These are phyloP conservation scores for Phytophthora hybrid DNA, from an alignment of 352 stramenopile genomes.

Conservation along the genomic window DNA sequence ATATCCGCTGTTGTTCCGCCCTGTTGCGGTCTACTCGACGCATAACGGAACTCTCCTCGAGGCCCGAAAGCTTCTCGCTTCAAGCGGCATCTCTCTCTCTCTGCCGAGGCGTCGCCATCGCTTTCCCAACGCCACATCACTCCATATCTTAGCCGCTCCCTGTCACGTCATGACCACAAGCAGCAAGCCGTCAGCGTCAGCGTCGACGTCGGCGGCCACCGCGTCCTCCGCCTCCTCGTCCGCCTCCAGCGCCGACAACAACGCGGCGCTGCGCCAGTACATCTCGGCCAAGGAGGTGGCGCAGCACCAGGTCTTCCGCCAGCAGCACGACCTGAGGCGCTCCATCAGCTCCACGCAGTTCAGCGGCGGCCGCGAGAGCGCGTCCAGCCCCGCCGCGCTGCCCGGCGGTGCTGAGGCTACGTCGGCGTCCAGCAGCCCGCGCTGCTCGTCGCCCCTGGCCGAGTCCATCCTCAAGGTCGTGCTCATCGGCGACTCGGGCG, in stretches of 20 bases:
- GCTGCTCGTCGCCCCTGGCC: slow-evolving; percentile 43
- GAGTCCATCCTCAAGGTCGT: slow-evolving; percentile 89
- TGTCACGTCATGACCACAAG: slow-evolving; percentile 43
- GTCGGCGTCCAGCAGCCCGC: slow-evolving; percentile 61
- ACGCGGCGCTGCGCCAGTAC: slow-evolving; percentile 52
- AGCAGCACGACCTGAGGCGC: slow-evolving; percentile 46
- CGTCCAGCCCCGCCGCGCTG: not conserved
- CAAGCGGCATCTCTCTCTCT: slow-evolving; percentile 27
- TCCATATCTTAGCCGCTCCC: slow-evolving; percentile 17
- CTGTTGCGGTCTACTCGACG: slow-evolving; percentile 4
- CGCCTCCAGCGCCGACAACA: slow-evolving; percentile 8
- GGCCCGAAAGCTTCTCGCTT: slow-evolving; percentile 29
- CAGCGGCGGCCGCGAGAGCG: slow-evolving; percentile 17
- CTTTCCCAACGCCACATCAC: not conserved
- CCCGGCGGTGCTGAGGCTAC: slow-evolving; percentile 21
- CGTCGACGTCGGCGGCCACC: slow-evolving; percentile 2
- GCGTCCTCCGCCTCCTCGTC: slow-evolving; percentile 12
- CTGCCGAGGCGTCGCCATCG: slow-evolving; percentile 37
- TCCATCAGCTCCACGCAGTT: slow-evolving; percentile 50
- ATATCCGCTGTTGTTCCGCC: slow-evolving; percentile 26
- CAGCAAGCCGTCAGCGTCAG: slow-evolving; percentile 29
- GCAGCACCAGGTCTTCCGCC: slow-evolving; percentile 55
- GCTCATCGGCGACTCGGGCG: slow-evolving; percentile 88
- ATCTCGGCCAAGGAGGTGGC: slow-evolving; percentile 73
- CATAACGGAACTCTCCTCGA: slow-evolving; percentile 29